A percentile compares a stretch with the other conserved stretches of the same genome.
Evolutionary conservation across 371 early-diverging fungal species (phyloP).

Genomic region (Mucor sp.): DNA sequence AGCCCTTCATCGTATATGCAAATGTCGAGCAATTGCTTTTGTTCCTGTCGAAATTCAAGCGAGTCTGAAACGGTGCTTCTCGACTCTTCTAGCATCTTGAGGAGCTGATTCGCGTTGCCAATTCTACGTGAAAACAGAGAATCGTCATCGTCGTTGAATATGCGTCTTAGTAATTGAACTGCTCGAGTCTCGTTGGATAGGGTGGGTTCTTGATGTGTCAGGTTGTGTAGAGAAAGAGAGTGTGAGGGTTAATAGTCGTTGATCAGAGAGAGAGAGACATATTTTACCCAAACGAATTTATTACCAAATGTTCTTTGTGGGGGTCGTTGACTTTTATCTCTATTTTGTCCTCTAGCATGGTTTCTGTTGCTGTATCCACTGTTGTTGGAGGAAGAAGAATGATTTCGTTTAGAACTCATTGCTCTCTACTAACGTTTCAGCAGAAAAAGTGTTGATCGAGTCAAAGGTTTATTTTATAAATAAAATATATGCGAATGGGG

Average conservation of each 20-base stretch:
- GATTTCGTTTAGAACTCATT: conserved; percentile 20
- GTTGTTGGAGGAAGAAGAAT: conserved; percentile 2
- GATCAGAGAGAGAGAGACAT: no score
- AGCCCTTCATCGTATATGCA: conserved; percentile 35
- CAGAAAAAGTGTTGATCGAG: background rate
- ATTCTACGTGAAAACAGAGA: conserved; percentile 24
- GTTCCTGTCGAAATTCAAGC: conserved; percentile 36
- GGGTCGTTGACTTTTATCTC: conserved; percentile 15
- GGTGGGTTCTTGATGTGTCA: background rate
- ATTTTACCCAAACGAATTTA: no score
- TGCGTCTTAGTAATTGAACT: conserved; percentile 27
- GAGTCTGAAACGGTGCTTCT: conserved; percentile 25
- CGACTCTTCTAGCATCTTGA: conserved; percentile 31
- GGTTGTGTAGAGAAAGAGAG: no score
- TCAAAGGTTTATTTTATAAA: no score
- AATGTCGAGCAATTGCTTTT: conserved; percentile 36
- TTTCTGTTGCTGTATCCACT: conserved; percentile 5
- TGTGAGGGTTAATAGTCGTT: background rate
- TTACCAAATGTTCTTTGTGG: background rate
- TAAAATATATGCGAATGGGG: background rate
- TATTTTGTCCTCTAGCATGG: conserved; percentile 1
- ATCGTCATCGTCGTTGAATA: conserved; percentile 40
- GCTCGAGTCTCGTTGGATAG: conserved; percentile 24
- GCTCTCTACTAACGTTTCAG: background rate
- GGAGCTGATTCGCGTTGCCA: conserved; percentile 24